Conservation (phyloP, 768 basidiomycete species). For the Suillus decipiens region DNA sequence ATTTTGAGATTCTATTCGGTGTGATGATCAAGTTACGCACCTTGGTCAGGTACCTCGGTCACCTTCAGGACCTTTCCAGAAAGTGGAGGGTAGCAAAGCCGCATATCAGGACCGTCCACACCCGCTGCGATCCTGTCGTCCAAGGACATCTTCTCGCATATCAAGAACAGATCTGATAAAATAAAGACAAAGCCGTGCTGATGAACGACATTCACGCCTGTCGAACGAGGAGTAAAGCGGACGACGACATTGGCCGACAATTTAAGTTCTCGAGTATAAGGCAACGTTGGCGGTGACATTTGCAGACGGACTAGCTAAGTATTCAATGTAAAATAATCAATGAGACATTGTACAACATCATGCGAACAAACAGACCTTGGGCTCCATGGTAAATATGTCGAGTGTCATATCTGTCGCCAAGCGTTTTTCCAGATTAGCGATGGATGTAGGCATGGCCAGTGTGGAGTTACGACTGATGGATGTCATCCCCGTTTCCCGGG, state of each 20-base stretch:
- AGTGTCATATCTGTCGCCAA: slow-evolving; percentile 77
- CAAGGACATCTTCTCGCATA: slow-evolving; percentile 82
- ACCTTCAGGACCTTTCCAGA: slow-evolving; percentile 91
- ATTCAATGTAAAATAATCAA: slow-evolving; percentile 11
- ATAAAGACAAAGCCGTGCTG: slow-evolving; percentile 81
- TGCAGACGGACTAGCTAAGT: slow-evolving; percentile 84
- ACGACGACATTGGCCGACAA: slow-evolving; percentile 71
- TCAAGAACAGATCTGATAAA: slow-evolving; percentile 88
- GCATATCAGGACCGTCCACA: slow-evolving; percentile 77
- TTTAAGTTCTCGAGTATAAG: slow-evolving; percentile 78
- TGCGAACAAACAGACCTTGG: slow-evolving; percentile 58
- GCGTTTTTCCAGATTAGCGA: slow-evolving; percentile 79
- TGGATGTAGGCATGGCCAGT: slow-evolving; percentile 53
- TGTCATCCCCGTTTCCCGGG: slow-evolving; percentile 58
- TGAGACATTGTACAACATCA: slow-evolving; percentile 5
- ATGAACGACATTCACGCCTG: slow-evolving; percentile 76
- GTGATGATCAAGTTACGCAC: slow-evolving; percentile 38
- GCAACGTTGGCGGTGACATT: slow-evolving; percentile 77
- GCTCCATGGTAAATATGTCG: slow-evolving; percentile 95
- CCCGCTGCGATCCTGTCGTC: slow-evolving; percentile 56
- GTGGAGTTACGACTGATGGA: slow-evolving; percentile 54
- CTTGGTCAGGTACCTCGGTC: slow-evolving; percentile 57
- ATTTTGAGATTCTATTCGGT: slow-evolving; percentile 16
- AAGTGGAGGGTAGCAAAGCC: slow-evolving; percentile 91
- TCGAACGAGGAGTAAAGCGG: slow-evolving; percentile 74